These are phyloP conservation scores for Talinum fruticosum DNA, from an alignment of 148 eudicot genomes.

Conservation along the genomic window DNA sequence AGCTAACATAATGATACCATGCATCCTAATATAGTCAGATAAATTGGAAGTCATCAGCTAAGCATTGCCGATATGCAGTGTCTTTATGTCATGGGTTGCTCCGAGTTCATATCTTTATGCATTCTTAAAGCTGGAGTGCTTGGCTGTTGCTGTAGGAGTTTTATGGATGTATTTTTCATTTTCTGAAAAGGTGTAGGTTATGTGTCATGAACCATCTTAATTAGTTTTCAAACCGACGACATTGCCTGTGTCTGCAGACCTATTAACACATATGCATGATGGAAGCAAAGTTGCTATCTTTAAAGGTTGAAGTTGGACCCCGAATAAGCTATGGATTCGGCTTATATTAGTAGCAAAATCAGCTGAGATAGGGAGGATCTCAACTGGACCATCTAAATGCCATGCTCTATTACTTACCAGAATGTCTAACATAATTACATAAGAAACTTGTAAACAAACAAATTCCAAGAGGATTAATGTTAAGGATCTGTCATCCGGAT, in stretches of 20 bases:
- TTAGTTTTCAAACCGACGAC: not conserved
- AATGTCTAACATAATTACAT: not conserved
- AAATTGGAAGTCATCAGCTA: not conserved
- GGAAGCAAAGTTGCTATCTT: not conserved
- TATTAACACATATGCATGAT: not conserved
- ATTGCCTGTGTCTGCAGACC: not conserved
- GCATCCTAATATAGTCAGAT: not conserved
- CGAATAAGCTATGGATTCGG: no score
- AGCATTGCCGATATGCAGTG: not conserved
- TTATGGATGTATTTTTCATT: not conserved
- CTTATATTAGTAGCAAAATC: not conserved
- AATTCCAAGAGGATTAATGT: not conserved
- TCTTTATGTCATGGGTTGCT: not conserved
- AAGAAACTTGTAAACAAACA: not conserved
- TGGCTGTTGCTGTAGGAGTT: not conserved
- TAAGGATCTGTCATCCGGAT: not conserved
- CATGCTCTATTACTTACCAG: not conserved
- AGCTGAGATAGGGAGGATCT: no score
- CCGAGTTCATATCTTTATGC: not conserved
- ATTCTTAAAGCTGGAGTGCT: not conserved
- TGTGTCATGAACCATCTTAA: not conserved
- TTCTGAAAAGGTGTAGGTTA: not conserved
- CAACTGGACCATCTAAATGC: no score
- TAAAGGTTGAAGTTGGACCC: not conserved
- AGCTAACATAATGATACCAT: not conserved